A percentile compares a stretch with the other conserved stretches of the same genome.
phyloP scores from a whole-genome alignment of 345 rosid genomes.

The Eucalyptus polyanthemos region DNA sequence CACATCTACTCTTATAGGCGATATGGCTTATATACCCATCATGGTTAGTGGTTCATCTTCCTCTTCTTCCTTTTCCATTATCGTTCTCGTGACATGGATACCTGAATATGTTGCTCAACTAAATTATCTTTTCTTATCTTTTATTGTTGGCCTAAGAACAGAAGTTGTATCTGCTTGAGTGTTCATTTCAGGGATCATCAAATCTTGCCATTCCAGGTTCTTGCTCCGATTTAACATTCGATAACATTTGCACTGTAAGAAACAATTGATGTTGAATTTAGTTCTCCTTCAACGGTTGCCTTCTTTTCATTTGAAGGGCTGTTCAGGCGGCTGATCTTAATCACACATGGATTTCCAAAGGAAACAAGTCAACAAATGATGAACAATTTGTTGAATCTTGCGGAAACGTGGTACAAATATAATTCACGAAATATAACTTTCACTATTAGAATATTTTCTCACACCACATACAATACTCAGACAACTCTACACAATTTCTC shows the following conservation, averaged over 20 bases:
- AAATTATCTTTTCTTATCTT: not conserved
- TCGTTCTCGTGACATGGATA: not conserved
- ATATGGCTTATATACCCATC: not conserved
- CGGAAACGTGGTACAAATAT: no score
- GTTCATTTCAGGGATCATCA: not conserved
- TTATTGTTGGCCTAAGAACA: not conserved
- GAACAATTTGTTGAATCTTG: no score
- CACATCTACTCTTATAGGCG: not conserved
- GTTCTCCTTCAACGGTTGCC: not conserved
- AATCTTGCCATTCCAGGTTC: not conserved
- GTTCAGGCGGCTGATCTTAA: not conserved
- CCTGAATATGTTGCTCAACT: not conserved
- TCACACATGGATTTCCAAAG: no score
- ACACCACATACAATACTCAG: no score
- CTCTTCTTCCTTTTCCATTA: not conserved
- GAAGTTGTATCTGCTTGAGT: not conserved
- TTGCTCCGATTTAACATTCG: not conserved
- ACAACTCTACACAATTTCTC: no score
- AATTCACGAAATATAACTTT: no score
- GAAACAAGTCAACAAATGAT: no score
- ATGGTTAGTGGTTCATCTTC: not conserved
- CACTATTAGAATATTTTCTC: no score
- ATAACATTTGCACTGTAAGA: not conserved
- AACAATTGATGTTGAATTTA: not conserved
- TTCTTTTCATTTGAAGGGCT: not conserved